These are phyloP conservation scores for Alternaria incomplexa DNA, from an alignment of 2,329 filamentous ascomycete genomes.

Conservation along the genomic window DNA sequence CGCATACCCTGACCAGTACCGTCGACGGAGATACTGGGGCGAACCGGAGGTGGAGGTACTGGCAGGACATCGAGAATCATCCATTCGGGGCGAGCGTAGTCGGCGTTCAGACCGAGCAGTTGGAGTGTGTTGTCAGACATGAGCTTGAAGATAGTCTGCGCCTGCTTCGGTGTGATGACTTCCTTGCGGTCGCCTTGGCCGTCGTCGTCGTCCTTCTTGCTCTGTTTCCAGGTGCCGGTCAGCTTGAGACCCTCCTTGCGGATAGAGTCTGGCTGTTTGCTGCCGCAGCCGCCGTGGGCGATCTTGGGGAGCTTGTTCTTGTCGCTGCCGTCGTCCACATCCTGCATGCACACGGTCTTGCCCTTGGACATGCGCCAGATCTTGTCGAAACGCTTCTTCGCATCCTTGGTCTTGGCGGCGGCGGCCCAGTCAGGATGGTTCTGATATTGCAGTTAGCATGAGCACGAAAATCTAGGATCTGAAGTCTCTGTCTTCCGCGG, in stretches of 20 bases:
- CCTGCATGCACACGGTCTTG: slow-evolving; percentile 82
- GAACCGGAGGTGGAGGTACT: slow-evolving; percentile 92
- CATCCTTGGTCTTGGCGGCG: slow-evolving; percentile 84
- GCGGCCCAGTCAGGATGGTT: slow-evolving; percentile 82
- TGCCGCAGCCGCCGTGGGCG: slow-evolving; percentile 89
- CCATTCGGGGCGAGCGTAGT: slow-evolving; percentile 97
- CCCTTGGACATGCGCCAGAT: slow-evolving; percentile 93
- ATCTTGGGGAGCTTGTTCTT: slow-evolving; percentile 54
- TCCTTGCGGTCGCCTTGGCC: slow-evolving; percentile 75
- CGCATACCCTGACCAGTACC: slow-evolving; percentile 90
- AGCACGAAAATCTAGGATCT: slow-evolving; percentile 45
- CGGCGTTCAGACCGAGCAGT: slow-evolving; percentile 88
- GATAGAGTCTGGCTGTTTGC: slow-evolving; percentile 79
- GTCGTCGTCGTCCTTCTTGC: slow-evolving; percentile 74
- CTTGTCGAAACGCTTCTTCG: slow-evolving; percentile 90
- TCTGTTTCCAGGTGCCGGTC: slow-evolving; percentile 73
- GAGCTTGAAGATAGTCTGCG: slow-evolving; percentile 83
- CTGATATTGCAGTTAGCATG: slow-evolving; percentile 63
- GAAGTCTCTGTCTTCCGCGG: slow-evolving; percentile 60
- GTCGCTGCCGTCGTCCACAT: slow-evolving; percentile 65
- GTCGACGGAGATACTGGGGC: slow-evolving; percentile 96
- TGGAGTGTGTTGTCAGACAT: slow-evolving; percentile 82
- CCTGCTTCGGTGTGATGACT: slow-evolving; percentile 81
- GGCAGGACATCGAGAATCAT: slow-evolving; percentile 96
- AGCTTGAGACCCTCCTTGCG: slow-evolving; percentile 86